A percentile compares a stretch with the other conserved stretches of the same genome.
Evolutionary conservation across 2,329 filamentous ascomycete species (phyloP).

Genomic region (Penicillium sp.): DNA sequence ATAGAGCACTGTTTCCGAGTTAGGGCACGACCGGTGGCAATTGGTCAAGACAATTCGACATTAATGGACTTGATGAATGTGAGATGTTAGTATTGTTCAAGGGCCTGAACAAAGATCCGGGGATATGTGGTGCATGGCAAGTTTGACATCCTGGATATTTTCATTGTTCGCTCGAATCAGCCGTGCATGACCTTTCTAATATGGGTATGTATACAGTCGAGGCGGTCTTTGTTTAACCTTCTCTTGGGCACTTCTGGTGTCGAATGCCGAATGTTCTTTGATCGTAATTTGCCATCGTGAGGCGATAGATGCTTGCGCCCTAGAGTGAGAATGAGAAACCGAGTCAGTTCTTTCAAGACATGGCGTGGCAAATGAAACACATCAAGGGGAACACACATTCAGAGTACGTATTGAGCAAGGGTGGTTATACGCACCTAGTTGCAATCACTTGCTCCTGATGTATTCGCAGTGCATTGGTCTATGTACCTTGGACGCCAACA

Average conservation of each 20-base stretch:
- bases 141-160: not conserved
- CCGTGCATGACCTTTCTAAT: not conserved
- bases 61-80: not conserved
- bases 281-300: not conserved
- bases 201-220: not conserved
- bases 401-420: not conserved
- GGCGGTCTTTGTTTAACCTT: not conserved
- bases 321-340: not conserved
- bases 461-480: not conserved
- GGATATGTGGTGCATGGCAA: not conserved
- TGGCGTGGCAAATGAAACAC: not conserved
- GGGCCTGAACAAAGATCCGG: not conserved
- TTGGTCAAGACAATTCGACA: not conserved
- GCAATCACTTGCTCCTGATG: not conserved
- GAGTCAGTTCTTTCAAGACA: not conserved
- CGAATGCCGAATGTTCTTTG: not conserved
- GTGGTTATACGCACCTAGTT: not conserved
- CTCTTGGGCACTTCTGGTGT: not conserved
- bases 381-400: not conserved
- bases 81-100: constrained; percentile 2
- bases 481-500: not conserved
- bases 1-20: not conserved
- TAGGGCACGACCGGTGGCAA: not conserved
- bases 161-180: not conserved
- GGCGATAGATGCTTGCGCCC: not conserved